Evolutionary conservation across 2,329 filamentous ascomycete genomes (phyloP).

Genomic region (Periconia macrospinosa): DNA sequence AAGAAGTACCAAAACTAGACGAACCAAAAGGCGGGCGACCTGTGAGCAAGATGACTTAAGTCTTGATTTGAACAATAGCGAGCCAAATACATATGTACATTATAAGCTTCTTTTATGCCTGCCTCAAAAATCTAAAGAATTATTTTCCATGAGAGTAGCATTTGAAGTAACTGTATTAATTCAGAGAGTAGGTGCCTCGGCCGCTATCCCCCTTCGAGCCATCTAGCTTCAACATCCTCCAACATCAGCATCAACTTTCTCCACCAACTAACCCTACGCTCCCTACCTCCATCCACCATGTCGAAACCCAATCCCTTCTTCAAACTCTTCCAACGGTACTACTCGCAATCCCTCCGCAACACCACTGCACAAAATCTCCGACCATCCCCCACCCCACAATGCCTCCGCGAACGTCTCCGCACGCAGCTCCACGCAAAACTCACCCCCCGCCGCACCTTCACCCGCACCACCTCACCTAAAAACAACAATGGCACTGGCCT

Average conservation of each 20-base stretch:
- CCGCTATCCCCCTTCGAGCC: conserved; percentile 5
- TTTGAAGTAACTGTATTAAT: too few species aligned
- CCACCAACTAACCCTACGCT: conserved; percentile 14
- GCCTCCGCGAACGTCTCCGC: conserved; percentile 31
- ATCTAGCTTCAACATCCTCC: conserved; percentile 2
- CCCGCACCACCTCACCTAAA: conserved; percentile 47
- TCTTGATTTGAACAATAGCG: too few species aligned
- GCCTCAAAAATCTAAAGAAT: too few species aligned
- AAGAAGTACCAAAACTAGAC: too few species aligned
- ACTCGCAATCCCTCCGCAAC: conserved; percentile 17
- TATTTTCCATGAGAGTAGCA: too few species aligned
- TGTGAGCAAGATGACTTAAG: too few species aligned
- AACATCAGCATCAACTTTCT: conserved; percentile 13
- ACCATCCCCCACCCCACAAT: conserved; percentile 28
- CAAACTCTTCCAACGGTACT: conserved; percentile 32
- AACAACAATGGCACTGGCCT: conserved; percentile 49
- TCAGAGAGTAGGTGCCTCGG: conserved; percentile 3
- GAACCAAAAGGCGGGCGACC: too few species aligned
- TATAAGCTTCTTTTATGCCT: too few species aligned
- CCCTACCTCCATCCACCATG: conserved; percentile 21
- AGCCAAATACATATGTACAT: too few species aligned
- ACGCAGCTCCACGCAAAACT: conserved; percentile 20
- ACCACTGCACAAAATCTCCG: too few species aligned
- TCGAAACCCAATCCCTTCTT: conserved; percentile 38
- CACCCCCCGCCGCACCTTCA: conserved; percentile 23